phyloP scores from a whole-genome alignment of 257 asterid species.

The Solanum sejunctum region DNA sequence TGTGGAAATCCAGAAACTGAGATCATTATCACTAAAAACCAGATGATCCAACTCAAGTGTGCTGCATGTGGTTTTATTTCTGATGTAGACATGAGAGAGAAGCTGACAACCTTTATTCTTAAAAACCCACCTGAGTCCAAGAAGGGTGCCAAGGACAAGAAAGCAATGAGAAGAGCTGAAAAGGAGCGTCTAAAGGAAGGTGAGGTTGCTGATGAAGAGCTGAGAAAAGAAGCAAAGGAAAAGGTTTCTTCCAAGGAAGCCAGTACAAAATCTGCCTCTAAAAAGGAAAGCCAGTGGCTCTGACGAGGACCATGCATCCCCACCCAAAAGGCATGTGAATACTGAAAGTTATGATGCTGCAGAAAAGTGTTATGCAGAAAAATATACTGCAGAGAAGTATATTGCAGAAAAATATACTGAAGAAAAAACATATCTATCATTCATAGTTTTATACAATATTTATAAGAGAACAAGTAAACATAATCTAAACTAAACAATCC shows the following conservation, averaged over 20 bases:
- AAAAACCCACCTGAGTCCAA: conserved; percentile 33
- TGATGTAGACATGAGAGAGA: conserved; percentile 38
- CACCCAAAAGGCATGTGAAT: not conserved
- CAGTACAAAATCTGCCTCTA: conserved; percentile 1
- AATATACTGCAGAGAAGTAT: too few relatives aligned
- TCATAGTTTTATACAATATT: too few relatives aligned
- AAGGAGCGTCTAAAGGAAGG: conserved; percentile 32
- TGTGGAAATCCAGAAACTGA: conserved; percentile 34
- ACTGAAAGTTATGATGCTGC: too few relatives aligned
- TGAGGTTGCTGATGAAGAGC: conserved; percentile 32
- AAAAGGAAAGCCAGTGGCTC: conserved; percentile 13
- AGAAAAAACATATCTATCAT: too few relatives aligned
- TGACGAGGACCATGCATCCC: conserved; percentile 11
- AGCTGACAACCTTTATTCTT: conserved; percentile 25
- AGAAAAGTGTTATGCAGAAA: too few relatives aligned
- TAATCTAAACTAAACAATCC: too few relatives aligned
- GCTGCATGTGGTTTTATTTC: conserved; percentile 37
- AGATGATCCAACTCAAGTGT: conserved; percentile 31
- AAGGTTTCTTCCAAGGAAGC: conserved; percentile 26
- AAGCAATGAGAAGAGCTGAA: conserved; percentile 29
- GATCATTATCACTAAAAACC: conserved; percentile 22
- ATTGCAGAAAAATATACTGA: too few relatives aligned
- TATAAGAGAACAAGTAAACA: too few relatives aligned
- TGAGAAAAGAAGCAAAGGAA: conserved; percentile 28
- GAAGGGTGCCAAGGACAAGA: conserved; percentile 33